These are phyloP conservation scores for Eutypa lata DNA, from an alignment of 2,329 filamentous ascomycete genomes.

Conservation along the genomic window DNA sequence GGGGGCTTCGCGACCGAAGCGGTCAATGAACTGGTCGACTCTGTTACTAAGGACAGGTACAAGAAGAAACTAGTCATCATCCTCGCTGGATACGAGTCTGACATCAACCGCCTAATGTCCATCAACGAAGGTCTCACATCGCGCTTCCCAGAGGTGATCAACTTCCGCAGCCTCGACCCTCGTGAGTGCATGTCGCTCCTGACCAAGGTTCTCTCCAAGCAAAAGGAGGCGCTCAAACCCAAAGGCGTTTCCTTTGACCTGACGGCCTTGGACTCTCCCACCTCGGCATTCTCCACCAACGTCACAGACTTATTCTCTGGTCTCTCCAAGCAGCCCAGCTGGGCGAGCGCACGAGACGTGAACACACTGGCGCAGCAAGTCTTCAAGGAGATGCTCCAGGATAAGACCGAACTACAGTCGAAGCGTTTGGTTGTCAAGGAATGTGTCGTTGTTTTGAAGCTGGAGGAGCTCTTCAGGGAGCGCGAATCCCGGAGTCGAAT, in stretches of 20 bases:
- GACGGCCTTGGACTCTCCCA: background rate
- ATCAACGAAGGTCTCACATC: constrained; percentile 62
- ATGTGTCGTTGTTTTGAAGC: constrained; percentile 2
- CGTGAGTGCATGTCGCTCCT: constrained; percentile 44
- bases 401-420: background rate
- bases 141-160: constrained; percentile 59
- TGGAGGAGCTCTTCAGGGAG: constrained; percentile 8
- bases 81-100: constrained; percentile 63
- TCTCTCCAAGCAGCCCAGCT: constrained; percentile 44
- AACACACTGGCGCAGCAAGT: constrained; percentile 49
- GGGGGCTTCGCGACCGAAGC: constrained; percentile 55
- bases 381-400: constrained; percentile 37
- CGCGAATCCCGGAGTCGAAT: background rate
- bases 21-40: constrained; percentile 50
- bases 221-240: constrained; percentile 26
- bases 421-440: constrained; percentile 3
- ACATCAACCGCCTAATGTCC: constrained; percentile 61
- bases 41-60: constrained; percentile 52
- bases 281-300: constrained; percentile 18
- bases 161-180: constrained; percentile 47
- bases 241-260: constrained; percentile 10
- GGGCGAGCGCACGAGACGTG: constrained; percentile 65
- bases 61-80: constrained; percentile 60
- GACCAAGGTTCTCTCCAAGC: constrained; percentile 14
- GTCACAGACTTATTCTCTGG: constrained; percentile 33